Conservation (phyloP, 2,329 filamentous ascomycete species). For the Coniochaeta ligniaria region DNA sequence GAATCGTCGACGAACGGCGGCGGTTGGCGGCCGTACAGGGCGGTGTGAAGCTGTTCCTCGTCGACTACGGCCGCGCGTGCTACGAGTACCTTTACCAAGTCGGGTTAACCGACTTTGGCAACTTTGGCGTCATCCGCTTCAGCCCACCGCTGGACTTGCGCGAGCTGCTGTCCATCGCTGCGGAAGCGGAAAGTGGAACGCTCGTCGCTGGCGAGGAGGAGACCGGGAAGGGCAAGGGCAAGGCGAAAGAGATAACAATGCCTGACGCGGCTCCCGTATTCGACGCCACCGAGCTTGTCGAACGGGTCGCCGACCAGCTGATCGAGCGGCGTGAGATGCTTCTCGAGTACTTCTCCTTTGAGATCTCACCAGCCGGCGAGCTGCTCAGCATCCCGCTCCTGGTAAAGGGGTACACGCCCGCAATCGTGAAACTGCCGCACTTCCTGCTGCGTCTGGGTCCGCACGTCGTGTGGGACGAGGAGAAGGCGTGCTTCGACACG, state of each 20-base stretch:
- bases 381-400: slow-evolving; percentile 76
- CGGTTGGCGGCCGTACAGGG: slow-evolving; percentile 90
- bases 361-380: slow-evolving; percentile 71
- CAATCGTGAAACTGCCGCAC: slow-evolving; percentile 70
- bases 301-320: slow-evolving; percentile 60
- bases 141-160: slow-evolving; percentile 65
- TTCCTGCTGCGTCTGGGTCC: slow-evolving; percentile 87
- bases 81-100: slow-evolving; percentile 95
- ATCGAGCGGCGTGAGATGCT: slow-evolving; percentile 79
- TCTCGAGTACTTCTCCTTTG: slow-evolving; percentile 83
- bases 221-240: slow-evolving; percentile 1
- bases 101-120: slow-evolving; percentile 89
- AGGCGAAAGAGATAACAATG: slow-evolving; percentile 16
- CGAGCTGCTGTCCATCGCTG: slow-evolving; percentile 66
- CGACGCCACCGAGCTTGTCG: slow-evolving; percentile 59
- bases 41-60: slow-evolving; percentile 82
- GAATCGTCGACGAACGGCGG: slow-evolving; percentile 79
- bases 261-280: slow-evolving; percentile 24
- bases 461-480: slow-evolving; percentile 77
- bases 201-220: neutral
- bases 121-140: slow-evolving; percentile 81
- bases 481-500: slow-evolving; percentile 77
- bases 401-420: slow-evolving; percentile 81
- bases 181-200: slow-evolving; percentile 31
- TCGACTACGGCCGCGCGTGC: slow-evolving; percentile 84